Evolutionary conservation across 192 early-diverging fungal species (phyloP), one percentile per base, ranked within the genome.

Genomic region (Lobosporangium transversale): DNA sequence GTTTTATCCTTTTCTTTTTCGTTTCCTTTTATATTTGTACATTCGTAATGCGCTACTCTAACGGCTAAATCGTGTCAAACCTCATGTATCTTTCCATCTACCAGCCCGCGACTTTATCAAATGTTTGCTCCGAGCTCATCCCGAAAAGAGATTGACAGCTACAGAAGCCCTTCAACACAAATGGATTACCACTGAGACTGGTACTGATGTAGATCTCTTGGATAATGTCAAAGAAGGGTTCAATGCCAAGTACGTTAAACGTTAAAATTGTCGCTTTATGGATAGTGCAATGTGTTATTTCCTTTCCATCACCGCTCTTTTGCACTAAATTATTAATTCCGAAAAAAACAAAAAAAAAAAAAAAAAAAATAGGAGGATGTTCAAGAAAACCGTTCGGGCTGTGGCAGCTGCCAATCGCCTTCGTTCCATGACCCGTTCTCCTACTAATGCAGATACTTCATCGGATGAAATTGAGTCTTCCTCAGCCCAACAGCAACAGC

Each of bases 81-180:
- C 1, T 15, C n/a, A n/a, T 58, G 15, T 48, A 52, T 14, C 50
- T 49, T 32, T 18, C 23, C 29, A 30, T 27, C 40, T 27, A 31
- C 26, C 11, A 92, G 94, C 94, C 23, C 91, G 92, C 78, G 88
- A 92, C 58, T 94, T 94, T 58, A 94, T 95, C 70, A 81, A 81
- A 24, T 71, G 74, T 29, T 64, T 92, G 14, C 79, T 95, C 20
- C 62, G 80, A 23, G 81, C 93, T 14, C 86, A 95, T 80, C 93
- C 92, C 3, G 48, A 62, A 12, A 79, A 87, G 47, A 93, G 96
- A 50, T 80, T 91, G 74, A 94, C 94, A 3, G 92, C 91, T 21
- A 83, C 81, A 3, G 84, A 96, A 70, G 95, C 96, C 9, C 83
- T 97, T 45, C 66, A 84, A 23, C 94, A 98, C 83, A 90, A 85